Evolutionary conservation across 345 rosid genomes (phyloP).

Genomic region (Brassica incana): DNA sequence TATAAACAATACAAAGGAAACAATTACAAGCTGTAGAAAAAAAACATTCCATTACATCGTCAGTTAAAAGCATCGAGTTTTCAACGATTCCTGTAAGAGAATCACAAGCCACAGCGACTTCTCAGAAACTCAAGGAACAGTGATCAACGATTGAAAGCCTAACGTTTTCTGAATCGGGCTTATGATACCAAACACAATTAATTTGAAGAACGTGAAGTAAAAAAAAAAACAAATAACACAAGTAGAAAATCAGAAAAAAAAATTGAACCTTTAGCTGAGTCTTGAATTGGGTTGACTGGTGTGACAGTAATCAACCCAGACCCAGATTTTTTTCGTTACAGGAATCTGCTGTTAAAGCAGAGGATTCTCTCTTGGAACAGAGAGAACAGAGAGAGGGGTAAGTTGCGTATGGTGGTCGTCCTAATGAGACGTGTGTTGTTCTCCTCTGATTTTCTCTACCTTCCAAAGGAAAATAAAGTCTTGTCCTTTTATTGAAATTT

Average conservation of each 20-base stretch:
- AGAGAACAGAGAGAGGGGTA: slow-evolving; percentile 1
- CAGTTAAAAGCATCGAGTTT: neutral
- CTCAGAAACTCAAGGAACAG: neutral
- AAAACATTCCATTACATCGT: neutral
- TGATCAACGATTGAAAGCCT: neutral
- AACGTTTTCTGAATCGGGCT: neutral
- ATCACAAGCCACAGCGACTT: neutral
- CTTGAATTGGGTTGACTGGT: slow-evolving; percentile 29
- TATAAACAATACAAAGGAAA: neutral
- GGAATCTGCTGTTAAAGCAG: slow-evolving; percentile 5
- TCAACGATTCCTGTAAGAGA: neutral
- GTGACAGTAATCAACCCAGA: slow-evolving; percentile 26
- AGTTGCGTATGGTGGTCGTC: slow-evolving; percentile 34
- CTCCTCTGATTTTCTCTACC: neutral
- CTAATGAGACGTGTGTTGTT: slow-evolving; percentile 24
- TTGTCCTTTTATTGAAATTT: neutral
- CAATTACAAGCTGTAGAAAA: neutral
- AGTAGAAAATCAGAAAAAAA: neutral
- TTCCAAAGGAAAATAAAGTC: neutral
- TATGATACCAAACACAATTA: neutral
- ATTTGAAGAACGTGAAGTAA: neutral
- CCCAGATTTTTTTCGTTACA: slow-evolving; percentile 4
- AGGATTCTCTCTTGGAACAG: slow-evolving; percentile 6
- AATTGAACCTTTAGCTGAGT: slow-evolving; percentile 26
- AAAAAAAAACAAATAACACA: neutral